Base-by-base conservation (phyloP, 2,329 filamentous ascomycete species). In the Lasiodiplodia citricola region DNA sequence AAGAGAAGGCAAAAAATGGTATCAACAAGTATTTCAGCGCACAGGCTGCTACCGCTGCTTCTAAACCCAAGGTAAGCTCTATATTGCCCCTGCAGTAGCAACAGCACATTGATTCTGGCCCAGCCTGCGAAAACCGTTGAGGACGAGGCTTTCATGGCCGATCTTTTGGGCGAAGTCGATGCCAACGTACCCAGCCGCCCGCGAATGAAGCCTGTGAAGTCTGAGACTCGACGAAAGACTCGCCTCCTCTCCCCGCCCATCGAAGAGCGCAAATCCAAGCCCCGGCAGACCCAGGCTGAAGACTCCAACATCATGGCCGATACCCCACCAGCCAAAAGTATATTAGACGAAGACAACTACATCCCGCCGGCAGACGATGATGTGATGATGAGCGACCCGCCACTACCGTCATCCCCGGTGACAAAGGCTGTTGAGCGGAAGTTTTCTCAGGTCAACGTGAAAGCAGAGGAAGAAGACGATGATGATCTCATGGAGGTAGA, bases 21-120 rank as follows among this genome's bases (percentile, higher is more conserved):
- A 98, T 99, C 77, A 94, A 91, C 80, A 95, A 96, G 75, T 99
- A 96, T 81, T 98, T 99, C 79, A 95, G 88, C 73, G 92, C 91
- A 74, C 93, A 93, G 67, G 87, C 88, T 41, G 84, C 84, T 44
- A 80, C 83, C 47, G 79, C 82, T 63, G 90, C 90, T 68, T 84
- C 90, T 16, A 98, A 97, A 78, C 86, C 91, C 21, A 98, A 97
- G 87, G 93, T 94, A 80, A 69, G 47, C 11, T 31, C 16, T 35
- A 69, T 69, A 8, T 31, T n/a, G 13, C 1, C 28, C 8, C 41
- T n/a, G 11, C 7, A 50, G 11, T 35, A 14, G 3, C 10, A 8
- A 4, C 31, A 23, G 25, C 14, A 31, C 44, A 10, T 23, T 64
- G 47, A 64, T 47, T 8, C 8, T 35, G 25, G 64, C 37, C 64